A percentile compares a stretch with the other conserved stretches of the same genome.
Evolutionary conservation across 257 asterid genomes (phyloP).

Genomic region (Rauvolfia tetraphylla): DNA sequence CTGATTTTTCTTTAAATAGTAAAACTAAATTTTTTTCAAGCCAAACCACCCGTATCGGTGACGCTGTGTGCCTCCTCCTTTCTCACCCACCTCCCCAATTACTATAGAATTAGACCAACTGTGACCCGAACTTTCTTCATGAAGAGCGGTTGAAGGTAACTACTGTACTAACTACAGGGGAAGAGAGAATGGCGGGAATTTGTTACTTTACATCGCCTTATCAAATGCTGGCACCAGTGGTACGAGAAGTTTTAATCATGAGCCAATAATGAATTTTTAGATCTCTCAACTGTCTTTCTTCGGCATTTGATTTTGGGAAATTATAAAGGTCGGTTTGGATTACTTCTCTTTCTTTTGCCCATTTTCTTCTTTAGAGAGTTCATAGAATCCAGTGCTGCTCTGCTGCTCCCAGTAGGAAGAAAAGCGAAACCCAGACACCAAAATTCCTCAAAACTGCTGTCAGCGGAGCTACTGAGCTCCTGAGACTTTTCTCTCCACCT

Average conservation of each 20-base stretch:
- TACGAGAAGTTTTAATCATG: not conserved
- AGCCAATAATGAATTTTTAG: not conserved
- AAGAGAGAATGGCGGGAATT: not conserved
- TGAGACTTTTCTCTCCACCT: constrained; percentile 48
- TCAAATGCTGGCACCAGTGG: not conserved
- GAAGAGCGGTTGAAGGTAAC: too few relatives aligned
- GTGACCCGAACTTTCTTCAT: too few relatives aligned
- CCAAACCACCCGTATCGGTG: too few relatives aligned
- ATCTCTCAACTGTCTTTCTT: not conserved
- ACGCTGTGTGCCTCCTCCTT: too few relatives aligned
- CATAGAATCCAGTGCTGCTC: constrained; percentile 50
- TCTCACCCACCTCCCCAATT: too few relatives aligned
- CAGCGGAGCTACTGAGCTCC: constrained; percentile 55
- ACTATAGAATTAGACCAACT: too few relatives aligned
- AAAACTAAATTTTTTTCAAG: too few relatives aligned
- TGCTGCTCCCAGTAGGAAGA: constrained; percentile 30
- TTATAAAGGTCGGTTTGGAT: not conserved
- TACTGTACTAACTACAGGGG: not conserved
- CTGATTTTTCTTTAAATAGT: too few relatives aligned
- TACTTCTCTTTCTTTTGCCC: not conserved
- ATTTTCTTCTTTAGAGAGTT: constrained; percentile 23
- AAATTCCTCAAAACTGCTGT: constrained; percentile 55
- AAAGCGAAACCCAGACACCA: constrained; percentile 43
- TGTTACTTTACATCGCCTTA: not conserved
- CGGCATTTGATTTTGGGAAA: not conserved